phyloP scores from a whole-genome alignment of 495 filamentous ascomycete species.

The Tuber borchii region DNA sequence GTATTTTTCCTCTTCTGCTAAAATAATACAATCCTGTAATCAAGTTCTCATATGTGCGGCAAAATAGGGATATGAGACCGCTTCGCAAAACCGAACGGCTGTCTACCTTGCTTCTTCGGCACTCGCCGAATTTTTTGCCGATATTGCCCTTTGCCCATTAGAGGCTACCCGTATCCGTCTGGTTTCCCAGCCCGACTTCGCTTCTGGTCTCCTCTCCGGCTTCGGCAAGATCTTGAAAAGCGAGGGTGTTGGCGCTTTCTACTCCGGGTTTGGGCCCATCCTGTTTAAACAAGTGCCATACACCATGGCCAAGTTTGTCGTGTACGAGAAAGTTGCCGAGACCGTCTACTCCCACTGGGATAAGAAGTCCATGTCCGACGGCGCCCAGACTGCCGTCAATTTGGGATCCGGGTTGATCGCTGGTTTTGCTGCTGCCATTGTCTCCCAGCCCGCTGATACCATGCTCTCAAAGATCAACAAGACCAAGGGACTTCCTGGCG shows the following conservation, averaged over 20 bases:
- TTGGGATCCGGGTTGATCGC: constrained; percentile 91
- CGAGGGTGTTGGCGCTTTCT: constrained; percentile 85
- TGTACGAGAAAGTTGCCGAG: constrained; percentile 95
- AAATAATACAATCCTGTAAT: constrained; percentile 49
- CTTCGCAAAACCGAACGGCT: constrained; percentile 76
- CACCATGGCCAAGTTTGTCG: constrained; percentile 99
- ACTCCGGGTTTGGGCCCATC: constrained; percentile 89
- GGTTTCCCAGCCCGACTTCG: constrained; percentile 82
- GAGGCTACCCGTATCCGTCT: constrained; percentile 94
- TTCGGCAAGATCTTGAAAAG: constrained; percentile 78
- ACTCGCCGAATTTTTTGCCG: constrained; percentile 84
- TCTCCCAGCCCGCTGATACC: constrained; percentile 97
- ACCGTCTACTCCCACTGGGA: constrained; percentile 62
- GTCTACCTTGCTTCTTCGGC: constrained; percentile 84
- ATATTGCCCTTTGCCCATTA: constrained; percentile 87
- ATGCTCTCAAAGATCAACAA: constrained; percentile 99
- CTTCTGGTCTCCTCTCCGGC: constrained; percentile 70
- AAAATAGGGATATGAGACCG: constrained; percentile 59
- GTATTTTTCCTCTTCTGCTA: not conserved
- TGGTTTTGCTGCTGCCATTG: constrained; percentile 92
- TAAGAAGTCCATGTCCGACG: constrained; percentile 68
- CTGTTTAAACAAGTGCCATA: constrained; percentile 98
- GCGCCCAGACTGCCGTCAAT: constrained; percentile 80
- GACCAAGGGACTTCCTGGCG: constrained; percentile 90
- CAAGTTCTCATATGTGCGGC: not conserved